A percentile compares a stretch with the other conserved stretches of the same genome.
phyloP scores from a whole-genome alignment of 1,139 yeast genomes.

The Lodderomyces metapsilosis region DNA sequence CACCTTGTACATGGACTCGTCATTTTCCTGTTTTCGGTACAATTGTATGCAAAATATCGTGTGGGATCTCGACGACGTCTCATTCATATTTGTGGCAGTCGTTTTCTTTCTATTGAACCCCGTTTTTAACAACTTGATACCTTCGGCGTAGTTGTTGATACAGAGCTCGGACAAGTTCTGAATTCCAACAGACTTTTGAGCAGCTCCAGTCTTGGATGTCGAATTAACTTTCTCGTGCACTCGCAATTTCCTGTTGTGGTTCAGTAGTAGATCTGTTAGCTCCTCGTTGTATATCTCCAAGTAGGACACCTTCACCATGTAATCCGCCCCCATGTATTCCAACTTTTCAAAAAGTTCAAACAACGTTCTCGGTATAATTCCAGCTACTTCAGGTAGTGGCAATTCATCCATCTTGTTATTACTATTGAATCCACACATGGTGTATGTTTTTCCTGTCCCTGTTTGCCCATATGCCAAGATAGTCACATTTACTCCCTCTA shows the following conservation, averaged over 20 bases:
- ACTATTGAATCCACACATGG: slow-evolving; percentile 54
- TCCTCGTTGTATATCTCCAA: slow-evolving; percentile 76
- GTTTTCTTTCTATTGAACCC: slow-evolving; percentile 62
- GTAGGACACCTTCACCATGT: slow-evolving; percentile 65
- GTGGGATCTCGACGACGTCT: slow-evolving; percentile 69
- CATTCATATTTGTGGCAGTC: slow-evolving; percentile 70
- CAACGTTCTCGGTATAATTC: slow-evolving; percentile 67
- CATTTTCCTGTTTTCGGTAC: slow-evolving; percentile 41
- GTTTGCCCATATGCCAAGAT: slow-evolving; percentile 88
- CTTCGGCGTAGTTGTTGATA: slow-evolving; percentile 53
- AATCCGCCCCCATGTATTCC: slow-evolving; percentile 40
- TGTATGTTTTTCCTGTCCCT: slow-evolving; percentile 85
- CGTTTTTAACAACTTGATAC: slow-evolving; percentile 48
- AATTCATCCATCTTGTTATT: slow-evolving; percentile 11
- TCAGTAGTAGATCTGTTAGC: slow-evolving; percentile 56
- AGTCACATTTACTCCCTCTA: slow-evolving; percentile 74
- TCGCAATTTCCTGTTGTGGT: slow-evolving; percentile 44
- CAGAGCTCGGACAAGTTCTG: slow-evolving; percentile 59
- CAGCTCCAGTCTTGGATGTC: not conserved
- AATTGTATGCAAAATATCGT: slow-evolving; percentile 66
- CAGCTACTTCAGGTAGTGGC: slow-evolving; percentile 38
- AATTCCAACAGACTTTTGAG: slow-evolving; percentile 26
- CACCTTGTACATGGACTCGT: slow-evolving; percentile 33
- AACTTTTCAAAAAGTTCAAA: slow-evolving; percentile 51
- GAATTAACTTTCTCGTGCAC: slow-evolving; percentile 44